Evolutionary conservation across 1,284 basidiomycete species (phyloP), one percentile per base, ranked within the genome.

Genomic region (Cutaneotrichosporon spelunceum): DNA sequence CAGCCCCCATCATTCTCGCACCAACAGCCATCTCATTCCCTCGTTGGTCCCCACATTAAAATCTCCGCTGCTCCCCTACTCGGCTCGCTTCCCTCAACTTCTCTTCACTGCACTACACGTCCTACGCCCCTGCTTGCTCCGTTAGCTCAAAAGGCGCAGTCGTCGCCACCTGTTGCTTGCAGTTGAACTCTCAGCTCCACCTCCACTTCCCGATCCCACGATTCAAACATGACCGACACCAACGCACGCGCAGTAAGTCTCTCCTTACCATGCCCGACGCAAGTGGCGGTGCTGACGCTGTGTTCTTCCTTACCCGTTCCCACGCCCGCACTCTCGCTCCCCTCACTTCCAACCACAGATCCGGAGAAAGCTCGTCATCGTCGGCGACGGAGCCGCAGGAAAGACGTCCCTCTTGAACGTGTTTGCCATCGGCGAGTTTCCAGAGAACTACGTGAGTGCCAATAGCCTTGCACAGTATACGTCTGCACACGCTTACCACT

Each of bases 351-450:
- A 30, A 39, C 3, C 29, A 7, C 66, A 77, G 75, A 71, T 77
- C 24, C 66, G 75, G 56, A 63, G 75, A 45, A 77, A 77, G 66
- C 68, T 77, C n/a, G 77, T 79, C 80, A 95, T 95, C 76, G 92
- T 96, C 63, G 93, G 93, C 68, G 93, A 95, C 80, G 93, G 92
- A 81, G 82, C 82, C 4, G 81, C 79, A 45, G 81, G 82, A 36
- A 83, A 83, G 72, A 83, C 79, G 80, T 80, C 87, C 83, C 72
- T 72, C 58, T 68, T 76, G 66, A 72, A 74, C 64, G 70, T 71
- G 24, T 97, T 97, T 79, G 92, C 93, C 6, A 86, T 97, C 44
- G 95, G 95, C 64, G 91, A 97, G 80, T 98, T 99, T 73, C 95
- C 94, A 49, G 92, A 93, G 79, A 90, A 92, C 87, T 96, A 97